These are phyloP conservation scores for Ascochyta viciae-villosae DNA, from an alignment of 2,329 filamentous ascomycete species.

Conservation along the genomic window DNA sequence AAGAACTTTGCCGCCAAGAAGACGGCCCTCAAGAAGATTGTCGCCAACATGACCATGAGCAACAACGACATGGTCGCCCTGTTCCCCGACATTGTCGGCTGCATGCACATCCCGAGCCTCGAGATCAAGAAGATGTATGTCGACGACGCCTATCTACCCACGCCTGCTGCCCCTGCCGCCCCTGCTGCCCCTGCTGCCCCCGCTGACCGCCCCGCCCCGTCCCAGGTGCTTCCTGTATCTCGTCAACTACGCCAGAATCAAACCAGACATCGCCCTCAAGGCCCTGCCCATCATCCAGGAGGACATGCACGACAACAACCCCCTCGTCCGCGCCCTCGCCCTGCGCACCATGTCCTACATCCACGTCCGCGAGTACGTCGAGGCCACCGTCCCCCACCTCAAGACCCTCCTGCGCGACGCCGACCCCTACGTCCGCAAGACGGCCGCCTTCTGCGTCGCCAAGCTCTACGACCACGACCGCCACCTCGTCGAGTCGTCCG, in stretches of 20 bases:
- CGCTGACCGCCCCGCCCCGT: slow-evolving; percentile 38
- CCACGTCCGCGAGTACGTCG: slow-evolving; percentile 94
- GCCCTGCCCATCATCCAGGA: slow-evolving; percentile 86
- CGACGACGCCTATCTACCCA: neutral
- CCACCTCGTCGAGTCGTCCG: slow-evolving; percentile 85
- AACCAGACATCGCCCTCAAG: slow-evolving; percentile 92
- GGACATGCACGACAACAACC: slow-evolving; percentile 94
- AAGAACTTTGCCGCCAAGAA: slow-evolving; percentile 96
- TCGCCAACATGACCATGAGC: slow-evolving; percentile 99
- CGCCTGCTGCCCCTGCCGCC: too few relatives aligned
- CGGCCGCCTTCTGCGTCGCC: slow-evolving; percentile 92
- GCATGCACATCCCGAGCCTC: slow-evolving; percentile 92
- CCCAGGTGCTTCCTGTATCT: slow-evolving; percentile 94
- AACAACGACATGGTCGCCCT: slow-evolving; percentile 99
- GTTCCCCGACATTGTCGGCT: slow-evolving; percentile 92
- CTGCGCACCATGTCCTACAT: slow-evolving; percentile 97
- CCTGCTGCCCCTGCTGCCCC: too few relatives aligned
- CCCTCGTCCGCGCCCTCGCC: slow-evolving; percentile 88
- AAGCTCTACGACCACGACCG: slow-evolving; percentile 98
- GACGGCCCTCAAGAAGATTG: slow-evolving; percentile 98
- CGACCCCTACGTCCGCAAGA: slow-evolving; percentile 97
- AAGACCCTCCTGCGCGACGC: slow-evolving; percentile 82
- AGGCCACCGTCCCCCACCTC: slow-evolving; percentile 83
- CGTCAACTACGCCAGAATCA: slow-evolving; percentile 95
- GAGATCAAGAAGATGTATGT: slow-evolving; percentile 99